These are phyloP conservation scores for Lepidium campestre DNA, from an alignment of 441 rosid species.

Conservation along the genomic window DNA sequence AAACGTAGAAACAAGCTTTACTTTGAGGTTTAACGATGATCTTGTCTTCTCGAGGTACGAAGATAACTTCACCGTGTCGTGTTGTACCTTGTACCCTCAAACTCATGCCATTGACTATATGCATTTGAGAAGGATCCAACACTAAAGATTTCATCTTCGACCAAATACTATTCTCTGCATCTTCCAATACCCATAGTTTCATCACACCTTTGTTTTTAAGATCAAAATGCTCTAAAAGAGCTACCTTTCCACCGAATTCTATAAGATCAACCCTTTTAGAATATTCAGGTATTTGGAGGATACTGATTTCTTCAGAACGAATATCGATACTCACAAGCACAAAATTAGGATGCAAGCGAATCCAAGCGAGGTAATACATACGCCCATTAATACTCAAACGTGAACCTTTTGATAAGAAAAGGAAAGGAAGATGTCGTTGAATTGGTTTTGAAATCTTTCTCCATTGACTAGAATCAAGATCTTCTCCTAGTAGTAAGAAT, in stretches of 20 bases:
- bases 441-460: neutral
- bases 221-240: too few relatives aligned
- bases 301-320: too few relatives aligned
- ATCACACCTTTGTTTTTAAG: neutral
- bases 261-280: too few relatives aligned
- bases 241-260: too few relatives aligned
- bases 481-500: neutral
- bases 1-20: neutral
- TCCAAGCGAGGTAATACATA: neutral
- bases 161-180: neutral
- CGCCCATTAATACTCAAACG: neutral
- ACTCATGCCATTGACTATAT: neutral
- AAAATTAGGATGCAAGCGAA: neutral
- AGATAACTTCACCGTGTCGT: slow-evolving; percentile 6
- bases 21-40: neutral
- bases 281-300: too few relatives aligned
- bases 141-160: neutral
- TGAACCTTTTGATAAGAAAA: too few relatives aligned
- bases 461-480: neutral
- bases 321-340: neutral
- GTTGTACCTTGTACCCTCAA: slow-evolving; percentile 1
- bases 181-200: neutral
- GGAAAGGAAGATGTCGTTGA: neutral
- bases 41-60: neutral
- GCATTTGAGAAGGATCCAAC: slow-evolving; percentile 4